Evolutionary conservation across 345 rosid species (phyloP), one percentile per base, ranked within the genome.

Genomic region (Sonneratia caseolaris): DNA sequence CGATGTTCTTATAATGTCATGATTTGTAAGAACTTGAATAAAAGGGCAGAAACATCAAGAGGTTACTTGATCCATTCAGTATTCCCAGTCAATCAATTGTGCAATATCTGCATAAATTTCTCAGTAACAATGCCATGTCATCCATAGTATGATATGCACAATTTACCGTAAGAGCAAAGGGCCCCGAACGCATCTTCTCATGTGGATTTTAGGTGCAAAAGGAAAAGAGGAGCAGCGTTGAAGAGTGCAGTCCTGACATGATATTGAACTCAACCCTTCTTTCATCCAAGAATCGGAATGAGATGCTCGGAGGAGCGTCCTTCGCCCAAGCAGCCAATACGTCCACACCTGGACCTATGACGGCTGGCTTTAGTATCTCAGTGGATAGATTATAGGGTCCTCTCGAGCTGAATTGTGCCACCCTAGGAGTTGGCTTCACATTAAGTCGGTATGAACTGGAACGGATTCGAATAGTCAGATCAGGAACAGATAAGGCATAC

Each of bases 341-440:
- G 77, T 88, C 90, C 40, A 94, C 97, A 0, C 98, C 97, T 0
- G 97, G 98, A n/a, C 91, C 98, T 72, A 94, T 87, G 62, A 94
- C 80, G 79, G 91, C 98, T 43, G 97, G 98, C 70, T 94, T 94
- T 86, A 91, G 72, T 61, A 91, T 89, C 73, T 87, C 84, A 13
- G 89, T 85, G 1, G 89, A 88, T 16, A 84, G 89, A 78, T 74
- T 42, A 68, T 88, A 88, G 0, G 98, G 98, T n/a, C 98, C 98
- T 69, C 98, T 76, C 0, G 98, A 91, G 74, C 92, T 86, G 72
- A 94, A 91, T 2, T 94, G 88, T 22, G 98, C 96, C 18, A 91
- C 98, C 18, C 87, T 89, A 10, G 98, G 98, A 0, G 98, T 84
- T 0, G 96, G 95, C 40, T 32, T 70, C n/a, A 87, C 88, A 61